A percentile compares a stretch with the other conserved stretches of the same genome.
phyloP scores from a whole-genome alignment of 2,329 filamentous ascomycete genomes.

The Ceratocystiopsis minuta region DNA sequence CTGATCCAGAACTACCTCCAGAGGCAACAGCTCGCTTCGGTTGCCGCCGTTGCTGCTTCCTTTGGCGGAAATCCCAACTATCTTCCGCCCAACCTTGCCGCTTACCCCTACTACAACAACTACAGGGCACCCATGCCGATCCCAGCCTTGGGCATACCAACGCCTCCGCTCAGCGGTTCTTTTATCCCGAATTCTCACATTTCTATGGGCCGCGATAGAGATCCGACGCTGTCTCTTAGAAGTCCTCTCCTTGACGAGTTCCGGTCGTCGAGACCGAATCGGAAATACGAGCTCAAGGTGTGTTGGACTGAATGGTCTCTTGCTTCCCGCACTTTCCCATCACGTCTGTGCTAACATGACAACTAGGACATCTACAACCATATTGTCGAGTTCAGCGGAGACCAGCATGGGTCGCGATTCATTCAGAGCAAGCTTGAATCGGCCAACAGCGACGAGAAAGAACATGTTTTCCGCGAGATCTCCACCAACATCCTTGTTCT shows the following conservation, averaged over 20 bases:
- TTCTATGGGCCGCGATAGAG: slow-evolving; percentile 2
- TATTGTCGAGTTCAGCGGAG: slow-evolving; percentile 86
- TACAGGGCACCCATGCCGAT: slow-evolving; percentile 19
- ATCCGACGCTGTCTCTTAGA: slow-evolving; percentile 24
- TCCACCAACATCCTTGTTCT: slow-evolving; percentile 67
- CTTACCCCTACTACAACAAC: slow-evolving; percentile 20
- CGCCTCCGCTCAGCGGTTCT: slow-evolving; percentile 11
- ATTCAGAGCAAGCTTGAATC: slow-evolving; percentile 85
- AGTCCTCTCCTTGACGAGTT: slow-evolving; percentile 69
- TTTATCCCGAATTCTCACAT: slow-evolving; percentile 20
- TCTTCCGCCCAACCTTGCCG: neutral
- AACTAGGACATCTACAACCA: slow-evolving; percentile 61
- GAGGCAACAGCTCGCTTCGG: slow-evolving; percentile 3
- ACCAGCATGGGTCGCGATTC: slow-evolving; percentile 88
- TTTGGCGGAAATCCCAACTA: neutral
- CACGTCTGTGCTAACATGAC: slow-evolving; percentile 3
- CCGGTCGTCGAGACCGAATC: slow-evolving; percentile 47
- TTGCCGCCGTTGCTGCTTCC: neutral
- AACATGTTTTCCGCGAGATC: slow-evolving; percentile 76
- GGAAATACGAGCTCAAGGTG: slow-evolving; percentile 63
- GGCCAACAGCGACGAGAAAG: slow-evolving; percentile 91
- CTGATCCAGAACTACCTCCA: neutral
- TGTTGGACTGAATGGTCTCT: slow-evolving; percentile 1
- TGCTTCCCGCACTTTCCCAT: neutral
- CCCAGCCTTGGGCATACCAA: slow-evolving; percentile 11